Evolutionary conservation across 768 basidiomycete species (phyloP).

Genomic region (Panaeolus cyanescens): DNA sequence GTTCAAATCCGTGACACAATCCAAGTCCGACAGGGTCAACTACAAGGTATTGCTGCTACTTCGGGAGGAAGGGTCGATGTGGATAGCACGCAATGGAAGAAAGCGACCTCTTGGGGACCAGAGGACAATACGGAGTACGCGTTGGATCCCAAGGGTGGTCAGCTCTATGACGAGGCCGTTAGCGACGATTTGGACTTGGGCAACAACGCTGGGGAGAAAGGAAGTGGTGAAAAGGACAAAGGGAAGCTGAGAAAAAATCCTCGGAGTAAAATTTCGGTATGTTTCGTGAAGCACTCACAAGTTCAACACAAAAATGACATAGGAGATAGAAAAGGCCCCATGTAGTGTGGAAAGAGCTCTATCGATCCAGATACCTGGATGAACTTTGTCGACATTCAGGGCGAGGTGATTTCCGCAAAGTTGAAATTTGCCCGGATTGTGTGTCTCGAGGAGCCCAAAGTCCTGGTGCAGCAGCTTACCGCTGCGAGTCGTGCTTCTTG

Average conservation of each 20-base stretch:
- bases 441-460: no score
- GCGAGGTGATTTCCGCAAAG: constrained; percentile 1
- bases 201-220: neutral
- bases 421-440: no score
- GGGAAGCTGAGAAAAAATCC: neutral
- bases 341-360: constrained; percentile 2
- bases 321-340: constrained; percentile 7
- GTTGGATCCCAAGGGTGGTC: neutral
- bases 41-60: neutral
- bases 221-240: neutral
- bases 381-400: neutral
- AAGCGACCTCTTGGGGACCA: constrained; percentile 5
- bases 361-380: constrained; percentile 1
- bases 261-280: neutral
- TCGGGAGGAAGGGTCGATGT: neutral
- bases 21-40: neutral
- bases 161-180: neutral
- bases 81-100: neutral
- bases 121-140: constrained; percentile 6
- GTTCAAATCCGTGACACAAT: neutral
- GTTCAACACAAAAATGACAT: no score
- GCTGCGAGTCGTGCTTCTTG: neutral
- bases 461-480: neutral
- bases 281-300: no score
- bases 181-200: neutral